Base-by-base conservation (phyloP, 2,329 filamentous ascomycete genomes). In the Calonectria pteridis region DNA sequence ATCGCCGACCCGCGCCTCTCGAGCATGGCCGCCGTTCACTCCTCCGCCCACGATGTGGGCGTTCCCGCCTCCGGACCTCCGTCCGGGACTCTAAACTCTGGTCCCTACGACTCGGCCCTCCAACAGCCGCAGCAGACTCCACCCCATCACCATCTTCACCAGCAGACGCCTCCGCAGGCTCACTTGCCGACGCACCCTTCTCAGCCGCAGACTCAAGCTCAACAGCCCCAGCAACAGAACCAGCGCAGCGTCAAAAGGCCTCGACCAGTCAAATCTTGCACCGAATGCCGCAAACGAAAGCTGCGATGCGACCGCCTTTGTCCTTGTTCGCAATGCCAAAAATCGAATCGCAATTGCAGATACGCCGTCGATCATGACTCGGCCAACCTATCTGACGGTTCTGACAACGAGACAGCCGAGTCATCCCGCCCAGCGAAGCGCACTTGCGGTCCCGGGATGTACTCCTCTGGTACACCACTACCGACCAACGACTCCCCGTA, bases 251-350 rank as follows among this genome's bases (percentile, higher is more conserved):
- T 90, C 66, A 90, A 90, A 78, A 85, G 89, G 37, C 88, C 88
- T 3, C 83, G 89, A 10, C 89, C 89, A 4, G 89, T 90, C 74
- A 90, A 90, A 79, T 90, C 88, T 4, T 91, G 89, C 79, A 88
- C 87, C 71, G 88, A 89, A 77, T 91, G 90, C 77, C 86, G 90
- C 69, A 90, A 90, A 80, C 86, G 90, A 77, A 91, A 90, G 80
- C 82, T 91, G 6, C 86, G 87, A 72, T 92, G 90, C 81, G 89
- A 91, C 80, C 86, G 90, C 55, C 84, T 87, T n/a, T 84, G 86
- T 53, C 89, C 89, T 5, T 92, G 90, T 77, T 88, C 88, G 7
- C 89, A 91, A 79, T 92, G 90, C 79, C 88, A 89, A 65, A 90
- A 89, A 80, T 89, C 89, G n/a, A 87, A 86, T 75, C 88, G 89